Evolutionary conservation across 2,329 filamentous ascomycete species (phyloP).

Genomic region (Clarireedia homoeocarpa): DNA sequence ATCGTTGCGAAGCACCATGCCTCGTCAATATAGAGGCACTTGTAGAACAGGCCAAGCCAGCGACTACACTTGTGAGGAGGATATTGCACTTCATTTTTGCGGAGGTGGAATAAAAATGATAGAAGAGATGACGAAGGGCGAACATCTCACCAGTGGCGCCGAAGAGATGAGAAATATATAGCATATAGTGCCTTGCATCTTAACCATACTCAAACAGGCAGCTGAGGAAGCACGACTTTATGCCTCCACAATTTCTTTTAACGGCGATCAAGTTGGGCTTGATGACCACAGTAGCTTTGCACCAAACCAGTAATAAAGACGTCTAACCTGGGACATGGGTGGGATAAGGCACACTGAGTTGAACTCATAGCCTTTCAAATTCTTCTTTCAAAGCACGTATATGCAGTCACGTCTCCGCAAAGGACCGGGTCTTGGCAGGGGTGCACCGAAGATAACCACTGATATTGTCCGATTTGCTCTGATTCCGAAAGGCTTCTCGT

Average conservation of each 20-base stretch:
- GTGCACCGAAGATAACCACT: neutral
- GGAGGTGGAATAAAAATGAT: neutral
- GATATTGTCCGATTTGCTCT: neutral
- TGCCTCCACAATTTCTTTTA: neutral
- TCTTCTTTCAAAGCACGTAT: neutral
- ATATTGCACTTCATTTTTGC: constrained; percentile 7
- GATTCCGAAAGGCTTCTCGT: neutral
- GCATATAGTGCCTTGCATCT: neutral
- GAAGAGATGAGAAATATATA: neutral
- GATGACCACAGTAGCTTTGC: neutral
- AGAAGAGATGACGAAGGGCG: neutral
- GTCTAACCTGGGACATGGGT: neutral
- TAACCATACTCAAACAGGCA: constrained; percentile 6
- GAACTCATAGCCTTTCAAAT: no score
- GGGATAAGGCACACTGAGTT: neutral
- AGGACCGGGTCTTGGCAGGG: neutral
- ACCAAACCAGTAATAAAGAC: neutral
- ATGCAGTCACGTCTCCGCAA: neutral
- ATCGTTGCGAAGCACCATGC: neutral
- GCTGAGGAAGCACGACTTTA: neutral
- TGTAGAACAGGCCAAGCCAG: neutral
- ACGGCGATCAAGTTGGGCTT: neutral
- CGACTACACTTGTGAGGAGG: constrained; percentile 3
- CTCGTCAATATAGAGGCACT: constrained; percentile 6
- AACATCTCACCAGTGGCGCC: neutral